These are phyloP conservation scores for Kondoa malvinella DNA, from an alignment of 768 basidiomycete species.

Conservation along the genomic window DNA sequence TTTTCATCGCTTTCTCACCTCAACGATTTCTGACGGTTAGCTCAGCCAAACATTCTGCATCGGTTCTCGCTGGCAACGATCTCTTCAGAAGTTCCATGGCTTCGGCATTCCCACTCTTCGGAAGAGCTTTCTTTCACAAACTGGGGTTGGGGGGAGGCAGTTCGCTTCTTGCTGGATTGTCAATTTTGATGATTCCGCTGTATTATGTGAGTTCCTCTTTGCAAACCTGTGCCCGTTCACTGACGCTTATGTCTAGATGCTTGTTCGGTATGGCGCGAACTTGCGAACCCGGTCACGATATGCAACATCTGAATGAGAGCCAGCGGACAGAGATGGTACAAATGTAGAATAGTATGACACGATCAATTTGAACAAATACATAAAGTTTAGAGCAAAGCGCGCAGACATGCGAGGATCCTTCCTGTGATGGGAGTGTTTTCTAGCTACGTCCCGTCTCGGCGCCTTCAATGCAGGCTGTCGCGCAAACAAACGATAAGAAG, in stretches of 20 bases:
- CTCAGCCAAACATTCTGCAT: constrained; percentile 31
- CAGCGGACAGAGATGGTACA: no score
- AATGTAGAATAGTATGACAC: no score
- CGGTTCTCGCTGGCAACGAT: constrained; percentile 31
- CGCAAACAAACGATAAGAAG: no score
- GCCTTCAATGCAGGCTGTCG: no score
- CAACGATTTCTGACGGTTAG: constrained; percentile 18
- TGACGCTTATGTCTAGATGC: neutral
- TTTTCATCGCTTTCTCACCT: neutral
- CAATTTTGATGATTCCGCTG: constrained; percentile 30
- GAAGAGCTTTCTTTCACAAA: constrained; percentile 26
- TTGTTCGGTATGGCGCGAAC: neutral
- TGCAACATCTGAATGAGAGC: no score
- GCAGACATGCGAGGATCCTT: no score
- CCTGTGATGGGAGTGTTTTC: no score
- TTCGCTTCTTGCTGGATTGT: constrained; percentile 29
- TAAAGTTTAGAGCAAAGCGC: no score
- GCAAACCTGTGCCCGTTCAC: neutral
- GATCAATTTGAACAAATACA: no score
- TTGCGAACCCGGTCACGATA: neutral
- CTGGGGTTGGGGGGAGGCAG: constrained; percentile 31
- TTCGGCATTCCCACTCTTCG: constrained; percentile 25
- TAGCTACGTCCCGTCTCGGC: no score
- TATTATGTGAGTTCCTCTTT: constrained; percentile 25
- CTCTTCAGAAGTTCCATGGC: constrained; percentile 31